phyloP scores from a whole-genome alignment of 208 protist genomes.

The Leishmania braziliensis region DNA sequence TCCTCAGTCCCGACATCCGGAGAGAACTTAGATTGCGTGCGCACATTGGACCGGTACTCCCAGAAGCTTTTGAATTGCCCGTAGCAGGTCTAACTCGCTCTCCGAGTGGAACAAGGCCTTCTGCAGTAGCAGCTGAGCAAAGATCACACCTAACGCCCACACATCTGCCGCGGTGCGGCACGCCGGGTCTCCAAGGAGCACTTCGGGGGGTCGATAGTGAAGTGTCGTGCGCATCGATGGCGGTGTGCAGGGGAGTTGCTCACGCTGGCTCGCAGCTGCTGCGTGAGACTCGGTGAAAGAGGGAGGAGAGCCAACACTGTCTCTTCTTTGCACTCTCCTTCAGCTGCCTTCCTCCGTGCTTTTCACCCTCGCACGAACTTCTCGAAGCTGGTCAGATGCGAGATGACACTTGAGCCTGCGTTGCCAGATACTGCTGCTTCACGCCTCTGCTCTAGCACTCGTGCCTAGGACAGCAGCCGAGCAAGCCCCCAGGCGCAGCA shows the following conservation, averaged over 20 bases:
- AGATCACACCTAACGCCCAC: constrained; percentile 86
- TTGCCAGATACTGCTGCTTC: too few species aligned
- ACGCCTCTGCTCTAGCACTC: too few species aligned
- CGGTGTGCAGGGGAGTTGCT: constrained; percentile 54
- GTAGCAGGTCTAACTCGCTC: constrained; percentile 78
- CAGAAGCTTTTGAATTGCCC: constrained; percentile 83
- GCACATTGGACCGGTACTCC: constrained; percentile 38
- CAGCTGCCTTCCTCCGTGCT: too few species aligned
- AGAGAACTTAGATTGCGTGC: too few species aligned
- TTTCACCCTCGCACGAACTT: too few species aligned
- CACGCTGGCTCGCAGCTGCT: neutral
- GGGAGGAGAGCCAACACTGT: neutral
- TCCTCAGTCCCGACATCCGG: too few species aligned
- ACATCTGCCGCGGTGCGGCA: constrained; percentile 78
- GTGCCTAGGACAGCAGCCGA: too few species aligned
- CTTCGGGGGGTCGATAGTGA: constrained; percentile 85
- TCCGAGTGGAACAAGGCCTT: constrained; percentile 66
- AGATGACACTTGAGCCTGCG: too few species aligned
- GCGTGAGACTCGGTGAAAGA: neutral
- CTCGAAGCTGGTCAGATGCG: too few species aligned
- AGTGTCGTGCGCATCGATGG: constrained; percentile 81
- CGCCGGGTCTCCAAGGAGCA: constrained; percentile 60
- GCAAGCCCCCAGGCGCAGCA: too few species aligned
- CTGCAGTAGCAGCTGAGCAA: constrained; percentile 84
- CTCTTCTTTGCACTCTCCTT: too few species aligned